Evolutionary conservation across 2,329 filamentous ascomycete genomes (phyloP), one percentile per base, ranked within the genome.

Genomic region (Botrytis cinerea): DNA sequence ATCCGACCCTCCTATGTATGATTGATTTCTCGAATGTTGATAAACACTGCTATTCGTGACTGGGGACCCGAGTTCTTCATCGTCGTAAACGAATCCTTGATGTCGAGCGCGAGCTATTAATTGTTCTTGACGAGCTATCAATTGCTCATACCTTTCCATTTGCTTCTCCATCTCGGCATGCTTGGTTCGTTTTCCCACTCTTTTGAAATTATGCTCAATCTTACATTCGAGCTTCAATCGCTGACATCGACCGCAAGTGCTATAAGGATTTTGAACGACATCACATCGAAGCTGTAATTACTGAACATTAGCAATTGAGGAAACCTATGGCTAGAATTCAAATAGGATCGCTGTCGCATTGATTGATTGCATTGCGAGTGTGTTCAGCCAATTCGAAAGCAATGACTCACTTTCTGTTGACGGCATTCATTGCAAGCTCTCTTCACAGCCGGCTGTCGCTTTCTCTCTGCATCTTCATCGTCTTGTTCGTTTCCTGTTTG

Each of bases 151-250:
- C 75, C 86, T 88, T 73, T 93, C 91, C 79, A 95, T 93, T 82
- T 95, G 92, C 83, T 90, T 92, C 81, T 94, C 92, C 92, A 95
- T 95, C 83, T 95, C 93, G 79, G 92, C 92, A 82, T 95, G 92
- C 81, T 93, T 92, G 76, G 90, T 92, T 60, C 93, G 88, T 85
- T 96, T 96, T 76, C 93, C 92, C 28, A 95, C 86, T 78, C 93
- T 90, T 86, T 94, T 95, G 84, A 95, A 95, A 82, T 94, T 94
- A 79, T 92, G 93, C 82, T 95, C 92, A 82, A 96, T 95, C 82
- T 93, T 93, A 86, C 93, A 96, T 75, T 91, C 89, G 75, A 95
- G 90, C 82, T 92, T 93, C 80, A 95, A 88, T 79, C 93, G 92
- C 81, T 89, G 89, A 84, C 93, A 96, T 73, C 93, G 88, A 71